Conservation (phyloP, 257 asterid species). For the Jasminum sambac region DNA sequence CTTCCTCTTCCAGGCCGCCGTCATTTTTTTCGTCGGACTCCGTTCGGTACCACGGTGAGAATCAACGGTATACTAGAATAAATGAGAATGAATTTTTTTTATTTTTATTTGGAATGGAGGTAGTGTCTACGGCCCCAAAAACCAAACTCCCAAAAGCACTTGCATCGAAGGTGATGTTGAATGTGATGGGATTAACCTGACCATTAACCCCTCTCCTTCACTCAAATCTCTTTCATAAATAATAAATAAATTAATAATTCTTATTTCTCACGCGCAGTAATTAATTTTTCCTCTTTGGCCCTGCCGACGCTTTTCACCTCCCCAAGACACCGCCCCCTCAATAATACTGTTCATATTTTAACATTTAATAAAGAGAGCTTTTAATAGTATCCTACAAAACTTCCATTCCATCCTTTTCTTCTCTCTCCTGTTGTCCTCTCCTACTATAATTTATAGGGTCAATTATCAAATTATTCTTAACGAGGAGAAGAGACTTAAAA, state of each 20-base stretch:
- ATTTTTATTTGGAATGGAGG: too few species aligned
- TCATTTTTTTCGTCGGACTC: too few species aligned
- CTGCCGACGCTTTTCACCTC: conserved; percentile 48
- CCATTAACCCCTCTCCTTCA: conserved; percentile 6
- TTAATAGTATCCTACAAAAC: conserved; percentile 8
- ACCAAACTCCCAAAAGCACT: not conserved
- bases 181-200: conserved; percentile 15
- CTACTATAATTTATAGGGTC: conserved; percentile 28
- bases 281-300: not conserved
- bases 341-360: conserved; percentile 4
- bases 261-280: conserved; percentile 13
- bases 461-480: conserved; percentile 37
- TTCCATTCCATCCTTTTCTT: conserved; percentile 28
- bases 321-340: conserved; percentile 19
- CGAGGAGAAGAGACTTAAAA: conserved; percentile 29
- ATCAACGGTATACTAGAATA: too few species aligned
- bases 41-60: too few species aligned
- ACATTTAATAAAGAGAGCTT: not conserved
- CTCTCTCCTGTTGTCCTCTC: conserved; percentile 17
- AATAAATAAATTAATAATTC: too few species aligned
- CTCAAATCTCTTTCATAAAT: conserved; percentile 2
- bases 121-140: too few species aligned
- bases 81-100: too few species aligned
- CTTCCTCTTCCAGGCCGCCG: too few species aligned
- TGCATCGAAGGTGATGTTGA: not conserved